phyloP scores from a whole-genome alignment of 805 yeast species.

The Ogataea saltuana region DNA sequence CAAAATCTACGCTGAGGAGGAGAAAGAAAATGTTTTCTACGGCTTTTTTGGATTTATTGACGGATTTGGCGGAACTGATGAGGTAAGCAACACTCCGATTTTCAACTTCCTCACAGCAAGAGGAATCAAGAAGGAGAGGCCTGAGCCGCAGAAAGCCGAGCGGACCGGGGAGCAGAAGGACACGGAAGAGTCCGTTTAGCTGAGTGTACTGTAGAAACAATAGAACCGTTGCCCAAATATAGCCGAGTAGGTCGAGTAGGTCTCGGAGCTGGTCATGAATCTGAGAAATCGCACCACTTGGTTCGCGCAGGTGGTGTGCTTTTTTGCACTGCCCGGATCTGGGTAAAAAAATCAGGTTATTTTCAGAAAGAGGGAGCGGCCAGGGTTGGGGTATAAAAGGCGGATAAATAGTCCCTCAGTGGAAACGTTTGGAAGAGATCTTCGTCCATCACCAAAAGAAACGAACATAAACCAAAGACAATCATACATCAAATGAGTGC shows the following conservation, averaged over 20 bases:
- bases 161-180: background rate
- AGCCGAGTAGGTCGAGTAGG: background rate
- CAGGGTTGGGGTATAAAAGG: background rate
- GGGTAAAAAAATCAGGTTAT: background rate
- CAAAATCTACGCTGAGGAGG: conserved; percentile 88
- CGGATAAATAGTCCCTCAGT: too few relatives aligned
- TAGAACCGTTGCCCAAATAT: too few relatives aligned
- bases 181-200: too few relatives aligned
- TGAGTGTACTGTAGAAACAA: too few relatives aligned
- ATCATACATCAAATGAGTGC: conserved; percentile 13
- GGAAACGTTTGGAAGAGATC: too few relatives aligned
- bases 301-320: background rate
- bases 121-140: conserved; percentile 36
- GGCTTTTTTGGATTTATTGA: conserved; percentile 93
- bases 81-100: conserved; percentile 51
- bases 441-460: too few relatives aligned
- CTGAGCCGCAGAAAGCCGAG: conserved; percentile 10
- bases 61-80: conserved; percentile 61
- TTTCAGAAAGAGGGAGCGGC: background rate
- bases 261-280: background rate
- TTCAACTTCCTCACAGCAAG: conserved; percentile 59
- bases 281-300: conserved; percentile 13
- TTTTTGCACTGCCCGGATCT: background rate
- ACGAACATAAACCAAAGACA: background rate
- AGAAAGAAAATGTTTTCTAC: conserved; percentile 80